Base-by-base conservation (phyloP, 306 rosid species). In the Mimosa pudica region DNA sequence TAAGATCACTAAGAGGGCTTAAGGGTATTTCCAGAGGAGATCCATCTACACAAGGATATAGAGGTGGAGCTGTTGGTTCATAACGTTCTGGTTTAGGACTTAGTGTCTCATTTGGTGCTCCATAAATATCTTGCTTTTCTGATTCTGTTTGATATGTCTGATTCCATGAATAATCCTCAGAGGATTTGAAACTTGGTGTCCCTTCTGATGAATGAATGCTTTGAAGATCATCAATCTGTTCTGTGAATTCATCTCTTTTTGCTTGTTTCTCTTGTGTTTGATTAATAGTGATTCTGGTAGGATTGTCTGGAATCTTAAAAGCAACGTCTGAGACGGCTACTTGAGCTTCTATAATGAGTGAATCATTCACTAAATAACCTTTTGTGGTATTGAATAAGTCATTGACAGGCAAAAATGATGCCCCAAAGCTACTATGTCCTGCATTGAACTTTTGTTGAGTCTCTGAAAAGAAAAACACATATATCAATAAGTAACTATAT, bases 371-470 rank as follows among this genome's bases (percentile, higher is more conserved):
- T 52, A 89, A 86, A 81, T 87, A 90, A 14, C 95, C 95, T 67
- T 85, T 75, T 54, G 61, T 71, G 10, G 88, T 87, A 55, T 89
- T 89, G 77, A 82, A 82, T 41, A 89, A 88, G 63, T 90, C 95
- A 82, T 81, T 35, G 1, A 90, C 87, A 81, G 82, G 87, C 91
- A 90, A 86, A 75, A 90, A 87, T 47, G 89, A 83, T 20, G 91
- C 89, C 18, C 92, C 95, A 91, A 90, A 90, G 58, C 87, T 89
- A 62, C 89, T 84, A 77, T 90, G 86, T 77, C 95, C 81, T 49
- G 86, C 85, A 84, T 86, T 89, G 80, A 90, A 90, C 75, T 88
- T 90, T 75, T 90, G 90, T n/a, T 87, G 90, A 6, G 94, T 87
- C 83, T 87, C 94, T 90, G 78, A 18, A 68, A 44, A 44, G 10